phyloP scores from a whole-genome alignment of 2,329 filamentous ascomycete species.

The Coniochaeta prunicola region DNA sequence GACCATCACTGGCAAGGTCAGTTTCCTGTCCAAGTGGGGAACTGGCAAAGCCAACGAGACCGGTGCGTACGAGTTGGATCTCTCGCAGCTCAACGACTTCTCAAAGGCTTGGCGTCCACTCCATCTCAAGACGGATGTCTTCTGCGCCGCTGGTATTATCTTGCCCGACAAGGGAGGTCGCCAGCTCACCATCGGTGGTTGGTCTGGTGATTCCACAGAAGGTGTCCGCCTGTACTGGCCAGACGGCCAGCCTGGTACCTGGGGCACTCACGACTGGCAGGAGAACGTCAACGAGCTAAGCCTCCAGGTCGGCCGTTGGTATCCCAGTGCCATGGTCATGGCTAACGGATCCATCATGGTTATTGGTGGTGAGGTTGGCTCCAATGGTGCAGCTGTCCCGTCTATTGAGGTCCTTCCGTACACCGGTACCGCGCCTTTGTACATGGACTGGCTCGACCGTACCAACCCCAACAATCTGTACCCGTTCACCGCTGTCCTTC shows the following conservation, averaged over 20 bases:
- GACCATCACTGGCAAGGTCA: conserved; percentile 44
- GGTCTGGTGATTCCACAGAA: conserved; percentile 45
- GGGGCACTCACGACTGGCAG: conserved; percentile 45
- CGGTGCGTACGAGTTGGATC: conserved; percentile 53
- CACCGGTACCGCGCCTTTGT: conserved; percentile 31
- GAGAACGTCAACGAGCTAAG: conserved; percentile 39
- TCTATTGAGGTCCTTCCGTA: conserved; percentile 46
- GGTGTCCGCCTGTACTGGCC: conserved; percentile 51
- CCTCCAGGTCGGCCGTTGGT: conserved; percentile 46
- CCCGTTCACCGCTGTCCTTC: conserved; percentile 46
- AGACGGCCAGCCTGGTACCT: conserved; percentile 39
- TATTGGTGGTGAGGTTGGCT: conserved; percentile 44
- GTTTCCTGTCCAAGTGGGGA: conserved; percentile 47
- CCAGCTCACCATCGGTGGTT: conserved; percentile 50
- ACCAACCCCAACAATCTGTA: conserved; percentile 55
- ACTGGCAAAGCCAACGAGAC: conserved; percentile 48
- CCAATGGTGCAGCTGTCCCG: conserved; percentile 41
- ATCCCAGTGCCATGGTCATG: conserved; percentile 45
- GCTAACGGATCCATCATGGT: conserved; percentile 49
- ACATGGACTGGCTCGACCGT: conserved; percentile 43
- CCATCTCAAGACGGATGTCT: conserved; percentile 49
- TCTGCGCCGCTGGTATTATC: conserved; percentile 50
- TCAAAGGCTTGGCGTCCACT: conserved; percentile 44
- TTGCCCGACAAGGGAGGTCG: conserved; percentile 52
- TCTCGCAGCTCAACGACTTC: conserved; percentile 33